Evolutionary conservation across 371 early-diverging fungal genomes (phyloP).

Genomic region (Mortierella polycephala): DNA sequence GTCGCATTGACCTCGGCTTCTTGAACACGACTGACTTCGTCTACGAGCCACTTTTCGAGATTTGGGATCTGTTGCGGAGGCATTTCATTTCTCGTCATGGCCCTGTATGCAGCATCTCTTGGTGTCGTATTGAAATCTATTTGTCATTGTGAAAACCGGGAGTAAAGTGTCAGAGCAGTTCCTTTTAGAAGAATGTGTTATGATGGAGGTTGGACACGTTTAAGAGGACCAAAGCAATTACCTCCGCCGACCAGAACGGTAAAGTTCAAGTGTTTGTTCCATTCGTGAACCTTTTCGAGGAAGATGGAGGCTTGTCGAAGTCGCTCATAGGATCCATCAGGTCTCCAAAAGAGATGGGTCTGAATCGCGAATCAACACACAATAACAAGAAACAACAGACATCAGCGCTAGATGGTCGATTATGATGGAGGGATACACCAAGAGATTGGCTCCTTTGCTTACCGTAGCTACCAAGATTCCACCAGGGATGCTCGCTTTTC

Average conservation of each 20-base stretch:
- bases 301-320: slow-evolving; percentile 61
- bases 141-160: background rate
- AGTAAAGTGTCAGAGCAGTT: background rate
- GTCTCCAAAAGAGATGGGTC: slow-evolving; percentile 70
- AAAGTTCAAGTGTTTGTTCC: slow-evolving; percentile 34
- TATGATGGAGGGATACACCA: no score
- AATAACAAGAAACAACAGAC: background rate
- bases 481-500: slow-evolving; percentile 9
- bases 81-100: slow-evolving; percentile 51
- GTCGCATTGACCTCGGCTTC: slow-evolving; percentile 22
- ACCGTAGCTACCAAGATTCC: slow-evolving; percentile 52
- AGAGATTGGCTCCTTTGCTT: background rate
- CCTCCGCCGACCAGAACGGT: slow-evolving; percentile 54
- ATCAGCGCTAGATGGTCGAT: background rate
- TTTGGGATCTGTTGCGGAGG: slow-evolving; percentile 48
- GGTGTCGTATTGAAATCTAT: slow-evolving; percentile 68
- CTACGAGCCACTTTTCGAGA: slow-evolving; percentile 36
- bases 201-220: no score
- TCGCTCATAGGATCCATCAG: slow-evolving; percentile 66
- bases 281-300: slow-evolving; percentile 43
- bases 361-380: background rate
- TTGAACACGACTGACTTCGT: slow-evolving; percentile 43
- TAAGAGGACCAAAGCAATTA: slow-evolving; percentile 13
- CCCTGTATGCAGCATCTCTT: slow-evolving; percentile 59
- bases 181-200: background rate